Evolutionary conservation across 495 filamentous ascomycete genomes (phyloP), one percentile per base, ranked within the genome.

Genomic region (Ascobolus immersus): DNA sequence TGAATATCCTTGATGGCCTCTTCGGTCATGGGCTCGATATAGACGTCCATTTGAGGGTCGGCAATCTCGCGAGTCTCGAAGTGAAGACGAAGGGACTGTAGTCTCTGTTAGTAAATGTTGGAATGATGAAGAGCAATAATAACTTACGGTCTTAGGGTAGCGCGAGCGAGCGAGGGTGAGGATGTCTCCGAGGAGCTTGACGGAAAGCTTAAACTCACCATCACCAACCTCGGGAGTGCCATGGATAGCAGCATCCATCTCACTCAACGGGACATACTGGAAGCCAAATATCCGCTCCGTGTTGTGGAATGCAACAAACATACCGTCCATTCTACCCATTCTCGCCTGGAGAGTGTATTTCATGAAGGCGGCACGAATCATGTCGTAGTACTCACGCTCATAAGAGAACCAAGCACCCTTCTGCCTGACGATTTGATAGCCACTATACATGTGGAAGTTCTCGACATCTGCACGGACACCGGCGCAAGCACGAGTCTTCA

Each of bases 301-400:
- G 44, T 99, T 99, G 55, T 99, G 86, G 50, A 70, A 94, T 9
- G 89, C 89, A n/a, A 93, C 77, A 43, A 93, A 94, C 32, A 94
- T 93, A 32, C 86, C 86, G 41, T 94, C 82, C 86, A 99, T 99
- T 14, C 89, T 70, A 18, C 86, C 86, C 61, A 94, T 79, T 15
- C 86, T 71, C 21, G 82, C 86, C 51, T 99, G 86, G 17, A 99
- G 60, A 4, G 81, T 90, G 49, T 99, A 99, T 45, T 94, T 94
- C 36, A 99, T 57, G 57, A 99, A 90, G 5, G 84, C 84, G 2
- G 78, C 64, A 21, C 86, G 66, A 36, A 90, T 84, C 84, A 94
- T 90, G 48, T 99, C 86, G 47, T 70, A 89, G 53, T 79, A 92
- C 49, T 99, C 89, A 28, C 84, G 71, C 47, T 99, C 86, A 52